Base-by-base conservation (phyloP, 2,329 filamentous ascomycete species). In the Pyrenochaeta sp. region DNA sequence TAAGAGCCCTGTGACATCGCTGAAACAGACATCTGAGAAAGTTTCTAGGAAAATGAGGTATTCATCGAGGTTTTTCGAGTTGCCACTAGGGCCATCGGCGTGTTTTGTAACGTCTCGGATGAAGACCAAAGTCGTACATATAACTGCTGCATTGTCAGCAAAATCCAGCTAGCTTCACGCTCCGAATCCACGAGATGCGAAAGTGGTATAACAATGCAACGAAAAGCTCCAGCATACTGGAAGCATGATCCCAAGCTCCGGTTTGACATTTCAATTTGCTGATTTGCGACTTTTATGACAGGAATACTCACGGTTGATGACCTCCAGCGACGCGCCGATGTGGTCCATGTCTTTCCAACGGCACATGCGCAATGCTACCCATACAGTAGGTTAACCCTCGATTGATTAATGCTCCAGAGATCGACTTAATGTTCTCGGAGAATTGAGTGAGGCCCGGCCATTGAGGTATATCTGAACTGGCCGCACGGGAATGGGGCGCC, bases 81-180 rank as follows among this genome's bases (percentile, higher is more conserved):
- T 58, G 34, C 50, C 43, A 19, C 32, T 40, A 13, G 46, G 48
- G 27, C 43, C 32, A 28, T 37, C 28, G 15, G 50, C 52, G 30
- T 54, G 46, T 43, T 62, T 54, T 1, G 52, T 53, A 3, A 61
- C 59, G 22, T 64, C 56, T 34, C 62, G 63, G n/a, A 66, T 64
- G 40, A 64, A 66, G 39, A 62, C 43, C 22, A 64, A 47, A 6
- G 63, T 66, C 40, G 53, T 52, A 45, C 62, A 60, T 25, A 66
- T 49, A 13, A 62, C 60, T 62, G 13, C 22, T 3, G 1, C 43
- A 28, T 2, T 15, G 25, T 24, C 24, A 45, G 25, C 9, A 10
- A 28, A 7, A 7, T 47, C 15, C 28, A 30, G 28, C 5, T 22
- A 30, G 44, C 39, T 19, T 19, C 19, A 19, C 19, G 19, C 19